Evolutionary conservation across 2,329 filamentous ascomycete species (phyloP), one percentile per base, ranked within the genome.

Genomic region (Claviceps monticola): DNA sequence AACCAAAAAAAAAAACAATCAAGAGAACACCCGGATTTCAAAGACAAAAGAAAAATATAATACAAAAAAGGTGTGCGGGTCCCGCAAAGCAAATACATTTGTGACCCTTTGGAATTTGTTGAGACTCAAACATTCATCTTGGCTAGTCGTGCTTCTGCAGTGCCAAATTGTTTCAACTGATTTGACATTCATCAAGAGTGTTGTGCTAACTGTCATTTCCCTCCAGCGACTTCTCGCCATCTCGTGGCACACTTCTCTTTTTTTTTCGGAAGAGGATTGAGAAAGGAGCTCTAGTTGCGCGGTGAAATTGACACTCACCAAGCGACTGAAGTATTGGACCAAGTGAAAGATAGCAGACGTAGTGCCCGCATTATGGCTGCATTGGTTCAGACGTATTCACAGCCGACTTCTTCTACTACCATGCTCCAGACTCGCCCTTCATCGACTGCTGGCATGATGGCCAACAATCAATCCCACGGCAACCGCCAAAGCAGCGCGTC

Each of bases 371-470:
- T 66, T 67, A 91, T 93, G 87, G 86, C 86, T 74, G 85, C 86
- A 68, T 76, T 91, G 74, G 84, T 90, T 64, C 87, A 91, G 72
- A 81, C 84, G 56, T 86, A 86, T 65, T 80, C 86, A 62, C 83
- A 87, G 71, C 84, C 88, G 69, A 81, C 82, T 63, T 75, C 76
- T 68, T 82, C 84, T 59, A 76, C 82, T 61, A 83, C 83, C 57
- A 84, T 89, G 78, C 81, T 90, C 62, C 85, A 88, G 67, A 78
- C 83, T 60, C 80, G 83, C 66, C 80, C 83, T 56, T 75, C 76
- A 51, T 83, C 85, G 55, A 62, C 60, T 46, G 57, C 61, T 50
- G 60, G 58, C 59, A 68, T 69, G 58, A 79, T 83, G 65, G 65
- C 75, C 52, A 64, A 70, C 49, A 64, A 71, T 51, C 76, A 78